These are phyloP conservation scores for Prosopis cineraria DNA, from an alignment of 306 rosid species.

Conservation along the genomic window DNA sequence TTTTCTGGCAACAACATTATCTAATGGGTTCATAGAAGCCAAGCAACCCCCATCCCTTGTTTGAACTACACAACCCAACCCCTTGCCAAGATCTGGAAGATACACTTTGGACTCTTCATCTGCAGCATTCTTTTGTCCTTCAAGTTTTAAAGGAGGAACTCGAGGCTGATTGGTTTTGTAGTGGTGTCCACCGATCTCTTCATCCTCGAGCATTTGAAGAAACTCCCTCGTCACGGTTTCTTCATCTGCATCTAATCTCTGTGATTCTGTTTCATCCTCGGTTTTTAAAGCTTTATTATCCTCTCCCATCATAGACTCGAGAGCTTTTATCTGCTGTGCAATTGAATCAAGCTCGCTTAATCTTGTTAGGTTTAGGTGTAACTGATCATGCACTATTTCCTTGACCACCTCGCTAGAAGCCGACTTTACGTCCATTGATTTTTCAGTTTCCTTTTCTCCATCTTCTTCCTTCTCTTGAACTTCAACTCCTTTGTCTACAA, in stretches of 20 bases:
- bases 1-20: conserved; percentile 51
- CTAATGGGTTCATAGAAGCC: conserved; percentile 83
- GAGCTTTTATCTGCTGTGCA: conserved; percentile 93
- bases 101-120: conserved; percentile 63
- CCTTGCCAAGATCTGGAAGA: conserved; percentile 92
- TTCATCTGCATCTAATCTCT: conserved; percentile 78
- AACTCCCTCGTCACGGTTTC: conserved; percentile 88
- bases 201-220: conserved; percentile 90
- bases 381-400: conserved; percentile 70
- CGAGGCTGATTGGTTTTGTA: conserved; percentile 45
- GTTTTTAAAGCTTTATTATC: conserved; percentile 35
- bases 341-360: conserved; percentile 80
- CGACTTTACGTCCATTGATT: conserved; percentile 50
- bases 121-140: conserved; percentile 38
- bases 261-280: conserved; percentile 60
- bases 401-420: conserved; percentile 72
- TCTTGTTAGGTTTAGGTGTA: conserved; percentile 55
- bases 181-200: conserved; percentile 41
- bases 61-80: conserved; percentile 79
- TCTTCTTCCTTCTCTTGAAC: conserved; percentile 58
- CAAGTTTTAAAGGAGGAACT: conserved; percentile 55
- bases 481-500: conserved; percentile 90
- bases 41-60: conserved; percentile 86
- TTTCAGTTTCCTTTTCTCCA: conserved; percentile 52
- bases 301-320: conserved; percentile 81